Base-by-base conservation (phyloP, 495 filamentous ascomycete genomes). In the Lophiotrema nucula region DNA sequence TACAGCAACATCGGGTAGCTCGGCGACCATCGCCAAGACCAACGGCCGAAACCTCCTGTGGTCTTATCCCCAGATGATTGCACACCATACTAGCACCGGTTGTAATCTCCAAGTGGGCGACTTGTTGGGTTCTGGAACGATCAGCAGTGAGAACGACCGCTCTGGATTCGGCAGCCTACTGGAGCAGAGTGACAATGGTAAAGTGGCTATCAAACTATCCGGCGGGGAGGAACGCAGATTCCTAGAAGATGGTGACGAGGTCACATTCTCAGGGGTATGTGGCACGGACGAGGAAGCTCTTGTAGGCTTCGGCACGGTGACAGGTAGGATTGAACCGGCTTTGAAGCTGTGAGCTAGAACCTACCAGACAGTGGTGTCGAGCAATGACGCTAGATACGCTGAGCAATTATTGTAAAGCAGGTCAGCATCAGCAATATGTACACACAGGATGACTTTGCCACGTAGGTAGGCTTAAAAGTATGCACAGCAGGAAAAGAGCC, bases 31-130 rank as follows among this genome's bases (percentile, higher is more conserved):
- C 49, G 75, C 78, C 1, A 74, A 72, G 23, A 88, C 84, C 38
- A 88, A 78, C 53, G 80, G 83, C 10, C 78, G 74, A 55, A 82
- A 96, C 69, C 81, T 97, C 24, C 80, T 97, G 19, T 97, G 83
- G 79, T 95, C 89, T 0, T 97, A 95, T 74, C 82, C 88, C 13
- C 92, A 97, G 73, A 95, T 97, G 90, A 77, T 97, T 33, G 85
- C 92, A 0, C 92, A 97, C 68, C 92, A 97, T 69, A 86, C 88
- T 4, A 79, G 92, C 42, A 88, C 86, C 1, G 92, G 92, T 21
- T 97, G 92, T 70, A 84, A 86, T 15, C 69, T 97, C 76, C 81
- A 83, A 37, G 77, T 86, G 0, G 92, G 92, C 31, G 92, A 97
- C 64, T 72, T 97, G 47, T 70, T 97, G 1, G 92, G 90, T 18